Base-by-base conservation (phyloP, 306 rosid genomes). In the Luffa acutangula region DNA sequence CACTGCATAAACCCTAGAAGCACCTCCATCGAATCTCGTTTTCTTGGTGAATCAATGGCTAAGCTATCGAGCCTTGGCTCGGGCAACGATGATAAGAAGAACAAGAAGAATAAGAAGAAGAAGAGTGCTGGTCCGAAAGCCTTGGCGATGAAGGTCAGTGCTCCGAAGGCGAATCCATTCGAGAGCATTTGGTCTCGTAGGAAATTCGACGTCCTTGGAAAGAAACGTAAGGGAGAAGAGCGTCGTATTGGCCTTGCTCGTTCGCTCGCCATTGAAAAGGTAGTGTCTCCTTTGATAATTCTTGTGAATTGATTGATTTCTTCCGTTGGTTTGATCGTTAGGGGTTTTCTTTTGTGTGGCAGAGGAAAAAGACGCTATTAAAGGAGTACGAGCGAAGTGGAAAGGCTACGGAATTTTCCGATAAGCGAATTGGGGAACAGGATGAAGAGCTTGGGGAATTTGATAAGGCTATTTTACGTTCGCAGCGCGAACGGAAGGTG, bases 181-280 rank as follows among this genome's bases (percentile, higher is more conserved):
- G 98, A 92, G 80, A 87, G 89, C 6, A 91, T 95, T 18, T 89
- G 97, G 97, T 87, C 97, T 14, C 85, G 89, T 0, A 75, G 91
- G 57, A 95, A 95, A 77, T 95, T 95, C 80, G 93, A 92, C 20
- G 80, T 91, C 3, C 83, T 95, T 9, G 98, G 97, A 0, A 90
- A 91, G 86, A 95, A 92, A 78, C 96, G 93, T 51, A 95, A 90
- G 80, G 98, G 97, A 12, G 98, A 95, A 63, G 82, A 90, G 73
- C 90, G 86, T 20, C 93, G 98, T 21, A 17, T 85, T 10, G 98
- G 98, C 45, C 85, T 82, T 3, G 89, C 93, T 54, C 98, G 98
- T 78, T 91, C 97, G 14, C 75, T 42, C 0, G 97, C 90, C 36
- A 84, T 91, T 17, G 88, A 95, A 62, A 95, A 91, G 89, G 96